A percentile compares a stretch with the other conserved stretches of the same genome.
These are phyloP conservation scores for Cenchrus purpureus DNA, from an alignment of 176 grass and related monocot genomes.

Conservation along the genomic window DNA sequence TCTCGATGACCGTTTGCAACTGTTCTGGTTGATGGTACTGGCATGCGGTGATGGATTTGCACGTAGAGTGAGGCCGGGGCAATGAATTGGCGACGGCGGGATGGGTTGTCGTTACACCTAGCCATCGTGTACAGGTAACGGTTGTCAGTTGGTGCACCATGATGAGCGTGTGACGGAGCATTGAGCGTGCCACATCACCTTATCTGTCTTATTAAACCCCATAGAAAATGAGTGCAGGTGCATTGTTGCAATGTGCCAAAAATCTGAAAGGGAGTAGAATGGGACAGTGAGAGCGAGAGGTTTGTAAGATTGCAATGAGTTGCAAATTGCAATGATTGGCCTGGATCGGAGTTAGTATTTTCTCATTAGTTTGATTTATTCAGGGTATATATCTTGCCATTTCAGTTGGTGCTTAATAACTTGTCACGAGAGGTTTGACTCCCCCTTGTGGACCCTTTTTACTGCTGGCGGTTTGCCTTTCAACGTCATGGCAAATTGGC, in stretches of 20 bases:
- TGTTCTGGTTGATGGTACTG: too few species aligned
- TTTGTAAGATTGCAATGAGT: conserved; percentile 26
- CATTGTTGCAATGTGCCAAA: not conserved
- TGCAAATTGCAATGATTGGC: conserved; percentile 28
- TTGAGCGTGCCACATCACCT: conserved; percentile 27
- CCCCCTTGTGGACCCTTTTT: not conserved
- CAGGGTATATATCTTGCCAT: conserved; percentile 1
- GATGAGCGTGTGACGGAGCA: not conserved
- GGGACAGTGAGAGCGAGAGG: conserved; percentile 31
- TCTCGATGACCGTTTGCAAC: not conserved
- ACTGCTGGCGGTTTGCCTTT: conserved; percentile 36
- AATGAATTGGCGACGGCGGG: conserved; percentile 22
- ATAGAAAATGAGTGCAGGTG: not conserved
- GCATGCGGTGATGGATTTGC: too few species aligned
- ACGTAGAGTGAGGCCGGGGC: conserved; percentile 12
- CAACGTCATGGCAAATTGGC: conserved; percentile 18
- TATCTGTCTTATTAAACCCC: conserved; percentile 21
- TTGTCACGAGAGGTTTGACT: conserved; percentile 34
- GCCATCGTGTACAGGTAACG: not conserved
- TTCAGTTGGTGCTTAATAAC: conserved; percentile 38
- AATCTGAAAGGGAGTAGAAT: not conserved
- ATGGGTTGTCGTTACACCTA: not conserved
- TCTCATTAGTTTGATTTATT: not conserved
- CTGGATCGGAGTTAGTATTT: conserved; percentile 8
- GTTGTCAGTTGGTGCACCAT: conserved; percentile 31